Evolutionary conservation across 768 basidiomycete genomes (phyloP), one percentile per base, ranked within the genome.

Genomic region (Suillus plorans): DNA sequence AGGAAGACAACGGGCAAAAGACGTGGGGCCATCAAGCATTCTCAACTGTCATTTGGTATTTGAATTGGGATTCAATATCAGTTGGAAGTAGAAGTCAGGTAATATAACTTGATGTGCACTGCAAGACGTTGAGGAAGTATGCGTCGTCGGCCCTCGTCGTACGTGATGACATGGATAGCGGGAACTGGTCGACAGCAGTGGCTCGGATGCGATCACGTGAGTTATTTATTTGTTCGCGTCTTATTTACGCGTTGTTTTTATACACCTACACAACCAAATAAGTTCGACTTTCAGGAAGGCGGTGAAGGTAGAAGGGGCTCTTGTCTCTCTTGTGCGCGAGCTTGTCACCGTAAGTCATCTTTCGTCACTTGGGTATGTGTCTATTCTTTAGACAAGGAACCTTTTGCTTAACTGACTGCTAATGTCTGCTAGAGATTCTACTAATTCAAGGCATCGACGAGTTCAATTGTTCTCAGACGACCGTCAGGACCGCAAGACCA

Each of bases 161-260:
- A 50, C 49, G 14, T 50, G 49, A 25, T 22, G 47, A 47, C 47
- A 31, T 31, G 31, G 31, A 31, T 6, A 47, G n/a, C n/a, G 6
- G 49, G 22, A 49, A 49, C 25, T 44, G 42, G 36, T 37, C 36
- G 36, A 36, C 1, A 9, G 9, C 9, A 37, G 36, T 37, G 9
- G 1, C 31, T 31, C 31, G 5, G 36, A 37, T 8, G 36, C 44
- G 14, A 5, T 62, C 61, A 58, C 49, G 55, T 62, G 72, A 72
- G 70, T 53, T 60, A 16, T 66, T 63, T 31, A 71, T 69, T 67
- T 61, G 16, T 42, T 68, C 68, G 67, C 25, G 68, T 61, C 68
- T 50, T 77, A 49, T 77, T 76, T 74, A 72, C 76, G 74, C 60
- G 74, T 72, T 77, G 50, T 76, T 76, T 76, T 59, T 9, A 0